Evolutionary conservation across 768 basidiomycete species (phyloP).

Genomic region (Lactarius hengduanensis): DNA sequence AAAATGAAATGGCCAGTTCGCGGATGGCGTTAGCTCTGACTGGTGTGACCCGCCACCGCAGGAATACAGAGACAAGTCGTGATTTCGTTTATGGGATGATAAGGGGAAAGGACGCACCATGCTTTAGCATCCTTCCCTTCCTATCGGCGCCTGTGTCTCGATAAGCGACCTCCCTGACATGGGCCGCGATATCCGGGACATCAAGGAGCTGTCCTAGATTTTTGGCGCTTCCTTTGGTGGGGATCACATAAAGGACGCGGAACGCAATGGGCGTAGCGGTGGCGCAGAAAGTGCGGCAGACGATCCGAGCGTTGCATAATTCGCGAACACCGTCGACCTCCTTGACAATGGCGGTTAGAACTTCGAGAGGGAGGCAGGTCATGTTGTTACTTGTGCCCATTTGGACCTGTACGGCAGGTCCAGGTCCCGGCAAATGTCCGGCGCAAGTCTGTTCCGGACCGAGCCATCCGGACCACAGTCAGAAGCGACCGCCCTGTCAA

Average conservation of each 20-base stretch:
- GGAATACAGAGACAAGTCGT: background rate
- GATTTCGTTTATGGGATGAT: background rate
- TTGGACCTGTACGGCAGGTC: no score
- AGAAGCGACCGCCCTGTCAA: no score
- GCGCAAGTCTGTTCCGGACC: no score
- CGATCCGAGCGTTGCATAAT: background rate
- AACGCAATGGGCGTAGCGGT: slow-evolving; percentile 6
- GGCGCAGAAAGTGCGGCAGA: background rate
- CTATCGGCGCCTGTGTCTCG: background rate
- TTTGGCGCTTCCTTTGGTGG: background rate
- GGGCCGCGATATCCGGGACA: background rate
- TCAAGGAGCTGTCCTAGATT: background rate
- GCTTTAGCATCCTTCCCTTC: background rate
- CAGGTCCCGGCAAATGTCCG: no score
- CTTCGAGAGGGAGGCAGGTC: background rate
- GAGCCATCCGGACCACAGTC: no score
- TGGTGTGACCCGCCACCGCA: background rate
- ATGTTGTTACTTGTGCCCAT: no score
- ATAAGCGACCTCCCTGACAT: slow-evolving; percentile 7
- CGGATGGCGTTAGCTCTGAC: background rate
- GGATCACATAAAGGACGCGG: background rate
- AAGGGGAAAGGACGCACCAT: background rate
- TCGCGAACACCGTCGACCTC: background rate
- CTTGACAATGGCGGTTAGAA: background rate
- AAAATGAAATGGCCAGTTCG: background rate